Evolutionary conservation across 2,329 filamentous ascomycete genomes (phyloP), one percentile per base, ranked within the genome.

Genomic region (Zymoseptoria crescenta): DNA sequence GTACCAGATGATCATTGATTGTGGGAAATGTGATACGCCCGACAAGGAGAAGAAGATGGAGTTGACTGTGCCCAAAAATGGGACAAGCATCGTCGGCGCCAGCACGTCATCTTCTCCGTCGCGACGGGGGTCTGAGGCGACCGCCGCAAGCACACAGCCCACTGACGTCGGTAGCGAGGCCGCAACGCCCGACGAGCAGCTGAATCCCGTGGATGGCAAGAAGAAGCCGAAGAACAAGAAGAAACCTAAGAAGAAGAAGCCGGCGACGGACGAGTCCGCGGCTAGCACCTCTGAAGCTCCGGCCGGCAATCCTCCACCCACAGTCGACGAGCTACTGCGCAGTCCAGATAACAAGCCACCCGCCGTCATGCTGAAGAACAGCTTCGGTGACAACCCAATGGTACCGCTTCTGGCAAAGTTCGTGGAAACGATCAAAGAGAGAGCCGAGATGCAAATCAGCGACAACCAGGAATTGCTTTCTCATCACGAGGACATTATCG

Each of bases 221-320:
- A 92, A 89, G 74, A 95, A 91, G 64, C 89, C 78, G 65, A 79
- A 89, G 72, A 96, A 93, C 79, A 96, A 75, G 65, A 76, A 77
- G 56, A 79, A 90, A 71, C 94, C 92, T 77, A 96, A 95, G 81
- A 88, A 95, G 81, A 89, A 92, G 78, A 84, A 83, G 19, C 83
- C 56, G 35, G 29, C 58, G 49, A 80, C 30, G 84, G 82, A 63
- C 73, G 65, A 57, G 35, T 62, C 59, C 5, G 57, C 60, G 19
- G 49, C 60, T 30, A 56, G 61, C 24, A 57, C 64, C 0, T 49
- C 55, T 13, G 59, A 55, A 3, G 58, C 50, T 27, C 24, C 29
- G 24, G 24, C 24, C 5, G 8, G 9, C 51, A 19, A 20, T 29
- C 24, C 51, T 52, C 30, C 58, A 41, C 56, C 65, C 13, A 65